Percentiles rank a stretch among this genome's conserved stretches.
These are phyloP conservation scores for Rhododendron griersonianum DNA, from an alignment of 148 eudicot species.

Conservation along the genomic window DNA sequence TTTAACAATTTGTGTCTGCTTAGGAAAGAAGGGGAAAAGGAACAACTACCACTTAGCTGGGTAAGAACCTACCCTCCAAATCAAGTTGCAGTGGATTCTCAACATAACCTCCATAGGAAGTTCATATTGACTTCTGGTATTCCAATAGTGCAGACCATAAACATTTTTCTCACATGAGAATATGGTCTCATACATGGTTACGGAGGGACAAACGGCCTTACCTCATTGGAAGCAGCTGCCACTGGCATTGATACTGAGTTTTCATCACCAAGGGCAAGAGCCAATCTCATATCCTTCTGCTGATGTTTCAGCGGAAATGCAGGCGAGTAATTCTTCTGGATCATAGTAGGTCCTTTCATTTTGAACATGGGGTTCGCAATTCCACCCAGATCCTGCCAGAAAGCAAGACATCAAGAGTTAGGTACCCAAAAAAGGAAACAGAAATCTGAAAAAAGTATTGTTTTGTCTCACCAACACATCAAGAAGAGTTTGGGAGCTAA, in stretches of 20 bases:
- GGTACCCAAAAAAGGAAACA: not conserved
- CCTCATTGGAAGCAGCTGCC: constrained; percentile 98
- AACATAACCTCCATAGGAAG: not conserved
- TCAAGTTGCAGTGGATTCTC: not conserved
- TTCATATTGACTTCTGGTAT: not conserved
- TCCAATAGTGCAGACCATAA: not conserved
- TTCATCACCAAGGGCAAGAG: constrained; percentile 92
- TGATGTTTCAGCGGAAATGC: constrained; percentile 98
- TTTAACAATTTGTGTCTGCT: not conserved
- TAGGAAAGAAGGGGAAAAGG: not conserved
- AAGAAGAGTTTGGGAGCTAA: constrained; percentile 69
- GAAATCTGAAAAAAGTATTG: not conserved
- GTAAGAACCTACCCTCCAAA: not conserved
- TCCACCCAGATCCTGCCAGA: constrained; percentile 79
- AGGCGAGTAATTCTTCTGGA: constrained; percentile 64
- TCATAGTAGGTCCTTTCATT: constrained; percentile 93
- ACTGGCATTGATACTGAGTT: constrained; percentile 88
- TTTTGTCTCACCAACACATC: constrained; percentile 71
- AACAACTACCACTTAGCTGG: not conserved
- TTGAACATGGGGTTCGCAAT: constrained; percentile 96
- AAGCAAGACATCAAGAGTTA: constrained; percentile 10
- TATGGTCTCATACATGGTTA: not conserved
- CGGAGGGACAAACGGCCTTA: constrained; percentile 11
- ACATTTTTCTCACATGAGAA: not conserved
- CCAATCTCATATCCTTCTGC: constrained; percentile 98